Evolutionary conservation across 139 green algal species (phyloP).

Genomic region (Chlorella ohadii): DNA sequence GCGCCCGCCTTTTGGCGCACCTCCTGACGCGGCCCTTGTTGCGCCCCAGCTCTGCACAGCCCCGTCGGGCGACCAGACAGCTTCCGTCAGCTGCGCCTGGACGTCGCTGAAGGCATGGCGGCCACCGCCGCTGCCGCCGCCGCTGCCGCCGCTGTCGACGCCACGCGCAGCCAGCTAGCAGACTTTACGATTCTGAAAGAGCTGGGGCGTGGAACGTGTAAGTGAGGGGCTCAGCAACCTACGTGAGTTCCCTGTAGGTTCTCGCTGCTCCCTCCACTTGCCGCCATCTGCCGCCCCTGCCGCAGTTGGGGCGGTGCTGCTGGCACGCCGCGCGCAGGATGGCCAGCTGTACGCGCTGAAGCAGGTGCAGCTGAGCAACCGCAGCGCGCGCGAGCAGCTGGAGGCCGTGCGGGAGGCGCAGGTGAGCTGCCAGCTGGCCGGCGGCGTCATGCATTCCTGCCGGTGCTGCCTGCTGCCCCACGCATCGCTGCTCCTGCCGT

Average conservation of each 20-base stretch:
- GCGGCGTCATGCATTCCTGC: no score
- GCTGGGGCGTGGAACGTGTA: slow-evolving; percentile 3
- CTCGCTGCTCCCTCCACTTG: no score
- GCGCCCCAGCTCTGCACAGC: no score
- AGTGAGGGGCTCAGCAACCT: no score
- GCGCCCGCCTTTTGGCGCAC: no score
- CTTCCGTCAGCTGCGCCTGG: no score
- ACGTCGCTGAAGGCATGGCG: neutral
- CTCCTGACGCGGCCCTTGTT: no score
- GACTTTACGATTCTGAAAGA: slow-evolving; percentile 11
- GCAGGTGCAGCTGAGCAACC: neutral
- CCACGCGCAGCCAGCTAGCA: neutral
- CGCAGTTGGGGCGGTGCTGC: neutral
- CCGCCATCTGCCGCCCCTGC: no score
- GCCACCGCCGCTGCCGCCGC: neutral
- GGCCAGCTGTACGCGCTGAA: slow-evolving; percentile 6
- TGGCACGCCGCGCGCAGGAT: neutral
- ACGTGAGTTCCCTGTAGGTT: no score
- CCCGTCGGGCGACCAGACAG: no score
- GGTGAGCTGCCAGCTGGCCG: neutral
- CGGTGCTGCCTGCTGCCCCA: neutral
- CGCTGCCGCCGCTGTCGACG: neutral
- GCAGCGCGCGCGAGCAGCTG: neutral
- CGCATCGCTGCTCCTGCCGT: neutral
- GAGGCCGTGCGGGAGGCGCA: slow-evolving; percentile 2